A percentile compares a stretch with the other conserved stretches of the same genome.
These are phyloP conservation scores for Diplodia intermedia DNA, from an alignment of 2,329 filamentous ascomycete species.

Conservation along the genomic window DNA sequence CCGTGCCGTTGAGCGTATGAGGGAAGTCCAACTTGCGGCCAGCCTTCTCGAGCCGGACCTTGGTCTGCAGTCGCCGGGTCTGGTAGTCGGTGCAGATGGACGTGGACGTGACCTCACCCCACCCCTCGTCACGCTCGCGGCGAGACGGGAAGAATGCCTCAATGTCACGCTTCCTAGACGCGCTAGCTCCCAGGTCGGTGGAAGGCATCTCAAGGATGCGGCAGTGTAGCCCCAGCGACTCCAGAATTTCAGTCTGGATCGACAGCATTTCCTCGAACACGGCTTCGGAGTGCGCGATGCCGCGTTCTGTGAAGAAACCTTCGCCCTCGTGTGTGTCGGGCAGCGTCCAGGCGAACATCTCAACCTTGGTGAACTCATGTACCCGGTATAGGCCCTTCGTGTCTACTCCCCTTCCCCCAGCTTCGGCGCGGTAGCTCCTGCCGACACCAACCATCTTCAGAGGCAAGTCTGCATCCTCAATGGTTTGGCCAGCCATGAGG, in stretches of 20 bases:
- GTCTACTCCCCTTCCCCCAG: slow-evolving; percentile 84
- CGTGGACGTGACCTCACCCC: slow-evolving; percentile 91
- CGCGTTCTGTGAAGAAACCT: slow-evolving; percentile 40
- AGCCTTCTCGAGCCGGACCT: slow-evolving; percentile 61
- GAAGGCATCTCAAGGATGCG: slow-evolving; percentile 93
- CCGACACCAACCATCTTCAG: slow-evolving; percentile 82
- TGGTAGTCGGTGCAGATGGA: slow-evolving; percentile 97
- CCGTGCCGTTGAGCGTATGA: slow-evolving; percentile 93
- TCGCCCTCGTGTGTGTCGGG: slow-evolving; percentile 55
- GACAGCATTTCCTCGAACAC: slow-evolving; percentile 85
- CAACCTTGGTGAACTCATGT: slow-evolving; percentile 98
- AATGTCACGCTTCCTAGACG: slow-evolving; percentile 86
- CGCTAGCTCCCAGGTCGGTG: slow-evolving; percentile 86
- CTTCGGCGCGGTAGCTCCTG: slow-evolving; percentile 94
- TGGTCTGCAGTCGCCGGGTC: slow-evolving; percentile 78
- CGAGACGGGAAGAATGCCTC: slow-evolving; percentile 93
- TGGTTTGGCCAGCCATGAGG: slow-evolving; percentile 77
- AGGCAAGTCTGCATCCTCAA: slow-evolving; percentile 73
- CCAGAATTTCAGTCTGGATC: slow-evolving; percentile 85
- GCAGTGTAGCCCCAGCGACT: slow-evolving; percentile 78
- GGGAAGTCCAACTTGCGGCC: slow-evolving; percentile 72
- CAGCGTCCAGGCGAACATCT: slow-evolving; percentile 91
- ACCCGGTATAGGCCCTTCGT: slow-evolving; percentile 96
- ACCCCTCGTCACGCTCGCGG: slow-evolving; percentile 69
- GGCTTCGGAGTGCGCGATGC: slow-evolving; percentile 48